Evolutionary conservation across 441 rosid genomes (phyloP).

Genomic region (Jatropha podagrica): DNA sequence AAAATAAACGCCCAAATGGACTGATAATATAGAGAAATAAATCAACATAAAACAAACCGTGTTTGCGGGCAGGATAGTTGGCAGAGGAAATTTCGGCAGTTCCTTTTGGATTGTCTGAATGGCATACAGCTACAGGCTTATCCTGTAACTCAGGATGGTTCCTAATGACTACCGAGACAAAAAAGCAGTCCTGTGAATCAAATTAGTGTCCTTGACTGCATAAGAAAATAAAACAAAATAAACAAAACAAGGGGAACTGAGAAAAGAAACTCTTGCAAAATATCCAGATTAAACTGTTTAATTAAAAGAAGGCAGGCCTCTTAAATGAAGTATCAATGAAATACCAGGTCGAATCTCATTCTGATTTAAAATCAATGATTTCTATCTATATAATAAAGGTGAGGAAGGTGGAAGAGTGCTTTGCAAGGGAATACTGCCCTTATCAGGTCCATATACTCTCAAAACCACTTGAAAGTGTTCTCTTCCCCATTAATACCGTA

Average conservation of each 20-base stretch:
- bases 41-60: constrained; percentile 54
- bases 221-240: constrained; percentile 12
- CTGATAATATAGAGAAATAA: constrained; percentile 22
- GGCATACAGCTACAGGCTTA: constrained; percentile 89
- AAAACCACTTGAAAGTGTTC: neutral
- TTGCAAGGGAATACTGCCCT: neutral
- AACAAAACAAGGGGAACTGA: neutral
- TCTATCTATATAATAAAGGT: neutral
- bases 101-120: constrained; percentile 91
- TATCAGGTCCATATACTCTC: neutral
- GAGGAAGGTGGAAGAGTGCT: neutral
- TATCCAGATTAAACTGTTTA: neutral
- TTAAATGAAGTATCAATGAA: neutral
- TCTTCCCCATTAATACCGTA: neutral
- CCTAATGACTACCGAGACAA: constrained; percentile 86
- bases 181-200: constrained; percentile 86
- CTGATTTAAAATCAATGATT: neutral
- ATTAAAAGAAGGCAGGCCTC: neutral
- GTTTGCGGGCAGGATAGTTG: constrained; percentile 87
- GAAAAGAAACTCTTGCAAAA: constrained; percentile 1
- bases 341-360: neutral
- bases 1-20: constrained; percentile 10
- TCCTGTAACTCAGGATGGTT: constrained; percentile 64
- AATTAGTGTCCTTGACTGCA: constrained; percentile 21
- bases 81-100: constrained; percentile 98